A percentile compares a stretch with the other conserved stretches of the same genome.
Conservation (phyloP, 2,329 filamentous ascomycete species). For the Thielaviopsis punctulata region DNA sequence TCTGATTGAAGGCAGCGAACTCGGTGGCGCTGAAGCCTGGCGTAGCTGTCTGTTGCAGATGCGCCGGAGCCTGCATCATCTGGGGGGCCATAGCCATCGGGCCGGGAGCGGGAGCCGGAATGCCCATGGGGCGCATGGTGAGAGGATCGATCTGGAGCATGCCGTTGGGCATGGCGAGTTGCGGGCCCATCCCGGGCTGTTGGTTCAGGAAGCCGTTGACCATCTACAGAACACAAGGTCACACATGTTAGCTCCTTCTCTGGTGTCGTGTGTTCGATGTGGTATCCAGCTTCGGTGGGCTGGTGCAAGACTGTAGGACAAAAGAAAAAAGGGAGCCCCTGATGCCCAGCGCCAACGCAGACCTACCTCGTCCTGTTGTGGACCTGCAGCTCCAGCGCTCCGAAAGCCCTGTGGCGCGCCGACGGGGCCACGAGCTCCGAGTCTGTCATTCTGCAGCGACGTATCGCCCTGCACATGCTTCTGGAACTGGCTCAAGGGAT, state of each 20-base stretch:
- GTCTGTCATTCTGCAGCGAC: conserved; percentile 76
- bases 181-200: conserved; percentile 39
- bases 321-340: background rate
- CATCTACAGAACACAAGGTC: conserved; percentile 38
- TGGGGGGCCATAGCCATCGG: conserved; percentile 31
- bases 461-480: conserved; percentile 97
- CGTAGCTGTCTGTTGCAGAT: conserved; percentile 24
- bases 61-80: conserved; percentile 22
- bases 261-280: too few species aligned
- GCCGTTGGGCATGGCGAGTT: conserved; percentile 33
- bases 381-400: conserved; percentile 47
- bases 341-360: conserved; percentile 1
- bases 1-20: conserved; percentile 72
- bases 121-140: conserved; percentile 18
- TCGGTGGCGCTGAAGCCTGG: conserved; percentile 64
- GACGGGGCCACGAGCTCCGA: conserved; percentile 58
- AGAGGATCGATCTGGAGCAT: conserved; percentile 30
- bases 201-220: conserved; percentile 88
- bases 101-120: conserved; percentile 21
- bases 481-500: conserved; percentile 91
- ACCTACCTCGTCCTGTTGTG: conserved; percentile 51
- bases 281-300: too few species aligned
- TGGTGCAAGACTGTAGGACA: conserved; percentile 13
- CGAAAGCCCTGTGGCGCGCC: conserved; percentile 62
- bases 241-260: background rate